Percentiles rank a stretch among this genome's conserved stretches.
Conservation (phyloP, 371 early-diverging fungal genomes). For the Mortierella sp. region DNA sequence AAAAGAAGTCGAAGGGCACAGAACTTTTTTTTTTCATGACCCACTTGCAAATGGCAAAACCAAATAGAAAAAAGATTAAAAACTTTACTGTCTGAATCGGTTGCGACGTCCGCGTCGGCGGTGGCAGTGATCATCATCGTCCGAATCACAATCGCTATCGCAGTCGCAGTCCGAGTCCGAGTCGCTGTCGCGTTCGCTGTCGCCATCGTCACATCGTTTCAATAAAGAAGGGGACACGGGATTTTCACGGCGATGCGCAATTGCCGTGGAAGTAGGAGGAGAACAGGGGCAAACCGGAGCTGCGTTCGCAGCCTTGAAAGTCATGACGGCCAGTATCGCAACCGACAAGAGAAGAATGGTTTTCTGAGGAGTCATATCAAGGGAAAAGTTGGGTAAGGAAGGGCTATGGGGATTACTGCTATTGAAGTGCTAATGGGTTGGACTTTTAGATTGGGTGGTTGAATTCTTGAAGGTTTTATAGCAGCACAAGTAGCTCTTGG, state of each 20-base stretch:
- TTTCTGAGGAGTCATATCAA: constrained; percentile 17
- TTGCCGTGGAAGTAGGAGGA: background rate
- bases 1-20: too few species aligned
- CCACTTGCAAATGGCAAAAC: too few species aligned
- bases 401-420: background rate
- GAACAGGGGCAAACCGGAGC: constrained; percentile 12
- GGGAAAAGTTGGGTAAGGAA: background rate
- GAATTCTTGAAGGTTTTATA: too few species aligned
- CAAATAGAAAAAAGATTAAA: too few species aligned
- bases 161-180: constrained; percentile 2
- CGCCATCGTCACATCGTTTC: background rate
- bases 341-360: constrained; percentile 16
- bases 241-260: background rate
- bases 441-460: background rate
- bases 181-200: background rate
- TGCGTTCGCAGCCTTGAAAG: constrained; percentile 11
- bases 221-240: too few species aligned
- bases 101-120: background rate
- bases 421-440: background rate
- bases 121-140: constrained; percentile 4
- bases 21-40: too few species aligned
- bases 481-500: too few species aligned
- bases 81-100: too few species aligned
- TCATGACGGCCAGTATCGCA: constrained; percentile 6
- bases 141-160: constrained; percentile 1